Evolutionary conservation across 2,329 filamentous ascomycete species (phyloP), one percentile per base, ranked within the genome.

Genomic region (Podosphaera aphanis): DNA sequence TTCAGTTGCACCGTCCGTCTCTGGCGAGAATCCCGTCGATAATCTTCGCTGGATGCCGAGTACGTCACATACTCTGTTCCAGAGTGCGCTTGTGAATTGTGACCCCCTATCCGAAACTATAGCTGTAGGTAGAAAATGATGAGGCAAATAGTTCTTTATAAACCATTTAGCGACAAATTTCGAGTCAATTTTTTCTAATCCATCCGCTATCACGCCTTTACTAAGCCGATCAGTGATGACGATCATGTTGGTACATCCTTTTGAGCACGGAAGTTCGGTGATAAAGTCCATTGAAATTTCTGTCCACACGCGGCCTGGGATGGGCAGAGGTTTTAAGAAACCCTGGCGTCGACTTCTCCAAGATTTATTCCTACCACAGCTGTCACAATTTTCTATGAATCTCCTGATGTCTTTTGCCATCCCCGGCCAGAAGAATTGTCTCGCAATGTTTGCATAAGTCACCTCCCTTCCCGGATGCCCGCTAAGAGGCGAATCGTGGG

Each of bases 281-380:
- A 40, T 42, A 19, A 39, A 45, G 19, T 48, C 43, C 25, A 48
- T 48, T 25, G 43, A 36, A 15, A 48, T 44, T 15, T 43, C n/a
- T 38, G 38, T 5, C 43, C 39, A 48, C 5, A 44, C 31, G 2
- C 43, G n/a, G 10, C 38, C 43, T 11, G 31, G 43, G 1, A 48
- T 31, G 3, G 37, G 38, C 2, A 46, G 36, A 11, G 43, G 43
- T 19, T 46, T 27, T 11, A 48, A 25, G 10, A 48, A 38, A 8
- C 43, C 47, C 18, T 38, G 37, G 15, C 43, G 39, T 15, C 25
- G 40, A 31, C 42, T 27, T n/a, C 31, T n/a, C 4, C 18, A 36
- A 2, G 13, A 18, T 11, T 33, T 33, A 35, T 19, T 23, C 18
- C 42, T 44, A 11, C 42, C 27, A n/a, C 42, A 35, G 15, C 16